Evolutionary conservation across 2,329 filamentous ascomycete species (phyloP).

Genomic region (Plenodomus tracheiphilus): DNA sequence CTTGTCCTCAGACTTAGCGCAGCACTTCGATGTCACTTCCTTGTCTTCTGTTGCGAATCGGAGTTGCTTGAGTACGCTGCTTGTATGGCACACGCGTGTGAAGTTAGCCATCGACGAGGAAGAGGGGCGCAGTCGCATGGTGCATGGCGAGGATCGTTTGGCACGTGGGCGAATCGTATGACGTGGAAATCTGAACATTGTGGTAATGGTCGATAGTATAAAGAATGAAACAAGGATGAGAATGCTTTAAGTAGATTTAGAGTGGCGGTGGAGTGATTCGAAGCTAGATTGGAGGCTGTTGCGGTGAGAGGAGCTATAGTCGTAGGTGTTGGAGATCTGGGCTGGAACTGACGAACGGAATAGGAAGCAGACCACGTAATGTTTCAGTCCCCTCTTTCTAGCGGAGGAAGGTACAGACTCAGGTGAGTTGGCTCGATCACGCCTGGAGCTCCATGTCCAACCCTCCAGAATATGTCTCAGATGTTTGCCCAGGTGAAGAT

Average conservation of each 20-base stretch:
- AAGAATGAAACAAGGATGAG: too few relatives aligned
- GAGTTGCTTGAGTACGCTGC: constrained; percentile 1
- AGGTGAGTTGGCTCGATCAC: too few relatives aligned
- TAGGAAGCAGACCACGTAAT: background rate
- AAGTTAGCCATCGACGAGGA: background rate
- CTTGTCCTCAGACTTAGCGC: too few relatives aligned
- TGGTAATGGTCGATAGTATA: background rate
- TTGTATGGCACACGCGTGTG: background rate
- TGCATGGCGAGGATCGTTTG: background rate
- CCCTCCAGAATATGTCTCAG: too few relatives aligned
- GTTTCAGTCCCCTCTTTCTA: background rate
- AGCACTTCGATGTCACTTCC: background rate
- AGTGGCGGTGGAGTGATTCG: background rate
- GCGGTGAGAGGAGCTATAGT: background rate
- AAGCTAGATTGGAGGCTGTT: background rate
- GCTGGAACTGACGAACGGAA: background rate
- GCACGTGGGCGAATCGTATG: background rate
- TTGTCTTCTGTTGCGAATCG: background rate
- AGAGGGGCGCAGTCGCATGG: background rate
- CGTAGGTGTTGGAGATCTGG: background rate
- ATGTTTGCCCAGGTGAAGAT: too few relatives aligned
- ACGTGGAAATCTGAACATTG: constrained; percentile 4
- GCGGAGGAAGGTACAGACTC: background rate
- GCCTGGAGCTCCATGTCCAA: too few relatives aligned
- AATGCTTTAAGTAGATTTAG: too few relatives aligned